Percentiles rank a stretch among this genome's conserved stretches.
These are phyloP conservation scores for Phytophthora hybrid DNA, from an alignment of 352 stramenopile species.

Conservation along the genomic window DNA sequence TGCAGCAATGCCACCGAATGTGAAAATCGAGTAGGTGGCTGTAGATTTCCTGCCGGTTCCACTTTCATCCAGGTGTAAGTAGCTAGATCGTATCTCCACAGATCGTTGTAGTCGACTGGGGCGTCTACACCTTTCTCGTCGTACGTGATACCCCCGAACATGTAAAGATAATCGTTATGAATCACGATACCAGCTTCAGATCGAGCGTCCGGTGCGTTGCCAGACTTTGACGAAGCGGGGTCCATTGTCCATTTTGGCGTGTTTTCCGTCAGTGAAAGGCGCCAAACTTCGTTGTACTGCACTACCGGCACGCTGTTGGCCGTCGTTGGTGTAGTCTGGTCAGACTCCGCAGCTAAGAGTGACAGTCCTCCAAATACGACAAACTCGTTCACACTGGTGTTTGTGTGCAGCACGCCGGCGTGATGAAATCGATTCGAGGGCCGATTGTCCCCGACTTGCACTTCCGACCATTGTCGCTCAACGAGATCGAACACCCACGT, in stretches of 20 bases:
- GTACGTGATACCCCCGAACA: slow-evolving; percentile 82
- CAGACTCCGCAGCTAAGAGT: slow-evolving; percentile 29
- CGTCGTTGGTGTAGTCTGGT: not conserved
- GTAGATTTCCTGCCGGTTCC: slow-evolving; percentile 20
- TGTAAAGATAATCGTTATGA: slow-evolving; percentile 56
- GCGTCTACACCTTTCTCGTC: slow-evolving; percentile 46
- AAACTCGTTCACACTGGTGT: slow-evolving; percentile 52
- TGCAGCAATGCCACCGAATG: slow-evolving; percentile 62
- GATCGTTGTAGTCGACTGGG: slow-evolving; percentile 61
- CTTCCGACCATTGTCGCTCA: slow-evolving; percentile 40
- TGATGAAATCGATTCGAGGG: slow-evolving; percentile 58
- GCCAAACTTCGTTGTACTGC: slow-evolving; percentile 68
- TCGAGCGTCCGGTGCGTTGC: slow-evolving; percentile 39
- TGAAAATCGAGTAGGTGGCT: slow-evolving; percentile 63
- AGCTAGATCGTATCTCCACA: slow-evolving; percentile 71
- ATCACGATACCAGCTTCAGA: slow-evolving; percentile 64
- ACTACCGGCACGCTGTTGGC: slow-evolving; percentile 38
- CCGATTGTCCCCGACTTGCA: slow-evolving; percentile 29
- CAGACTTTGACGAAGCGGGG: slow-evolving; percentile 12
- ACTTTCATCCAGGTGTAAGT: slow-evolving; percentile 54
- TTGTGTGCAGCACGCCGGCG: slow-evolving; percentile 49
- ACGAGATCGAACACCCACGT: slow-evolving; percentile 73
- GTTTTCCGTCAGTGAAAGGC: slow-evolving; percentile 40
- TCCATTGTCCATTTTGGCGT: slow-evolving; percentile 53
- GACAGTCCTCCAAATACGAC: slow-evolving; percentile 65